phyloP scores from a whole-genome alignment of 139 green algal species.

The Mesotaenium endlicherianum region DNA sequence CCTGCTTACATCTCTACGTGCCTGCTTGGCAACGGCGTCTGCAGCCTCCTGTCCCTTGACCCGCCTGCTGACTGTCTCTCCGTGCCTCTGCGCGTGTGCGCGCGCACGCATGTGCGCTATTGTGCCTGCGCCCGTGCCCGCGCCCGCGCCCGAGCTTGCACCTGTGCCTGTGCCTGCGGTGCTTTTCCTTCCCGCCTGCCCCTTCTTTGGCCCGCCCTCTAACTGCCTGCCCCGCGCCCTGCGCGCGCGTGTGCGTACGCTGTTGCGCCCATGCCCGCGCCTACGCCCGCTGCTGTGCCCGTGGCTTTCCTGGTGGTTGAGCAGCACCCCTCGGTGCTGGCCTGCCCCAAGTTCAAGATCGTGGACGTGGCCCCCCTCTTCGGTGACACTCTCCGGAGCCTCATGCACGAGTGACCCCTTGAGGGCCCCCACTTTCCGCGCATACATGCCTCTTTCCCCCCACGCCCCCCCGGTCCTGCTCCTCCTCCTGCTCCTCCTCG shows the following conservation, averaged over 20 bases:
- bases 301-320: background rate
- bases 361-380: conserved; percentile 29
- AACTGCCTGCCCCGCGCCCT: background rate
- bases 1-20: background rate
- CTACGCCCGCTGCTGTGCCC: background rate
- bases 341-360: conserved; percentile 34
- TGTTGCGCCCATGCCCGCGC: too few species aligned
- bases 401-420: conserved; percentile 48
- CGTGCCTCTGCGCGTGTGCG: too few species aligned
- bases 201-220: background rate
- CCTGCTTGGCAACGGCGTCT: too few species aligned
- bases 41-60: too few species aligned
- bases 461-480: too few species aligned
- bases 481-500: too few species aligned
- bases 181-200: too few species aligned
- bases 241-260: background rate
- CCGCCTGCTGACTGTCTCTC: too few species aligned
- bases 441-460: too few species aligned
- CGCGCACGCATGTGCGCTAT: too few species aligned
- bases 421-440: too few species aligned
- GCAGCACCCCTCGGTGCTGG: conserved; percentile 9
- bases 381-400: background rate
- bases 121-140: too few species aligned
- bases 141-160: background rate
- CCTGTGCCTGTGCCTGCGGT: background rate